Percentiles rank a stretch among this genome's conserved stretches.
Conservation (phyloP, 1,284 basidiomycete genomes). For the Tilletia setariae region DNA sequence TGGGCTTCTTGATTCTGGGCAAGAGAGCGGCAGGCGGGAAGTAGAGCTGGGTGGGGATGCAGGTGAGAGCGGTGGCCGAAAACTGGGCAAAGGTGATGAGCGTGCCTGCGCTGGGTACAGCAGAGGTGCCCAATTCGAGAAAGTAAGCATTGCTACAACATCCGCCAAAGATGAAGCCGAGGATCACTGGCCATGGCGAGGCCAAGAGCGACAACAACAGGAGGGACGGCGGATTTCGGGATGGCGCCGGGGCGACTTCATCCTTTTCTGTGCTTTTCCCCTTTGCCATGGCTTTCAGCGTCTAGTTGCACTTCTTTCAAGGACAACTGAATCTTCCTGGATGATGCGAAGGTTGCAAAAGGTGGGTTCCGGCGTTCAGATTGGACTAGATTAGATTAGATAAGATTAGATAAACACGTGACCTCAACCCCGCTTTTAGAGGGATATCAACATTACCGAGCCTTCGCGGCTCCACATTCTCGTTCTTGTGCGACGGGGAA, state of each 20-base stretch:
- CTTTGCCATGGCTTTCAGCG: too few relatives aligned
- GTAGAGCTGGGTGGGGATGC: slow-evolving; percentile 33
- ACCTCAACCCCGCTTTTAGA: too few relatives aligned
- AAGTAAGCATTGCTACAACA: slow-evolving; percentile 48
- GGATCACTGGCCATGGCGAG: slow-evolving; percentile 36
- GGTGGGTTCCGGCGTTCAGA: too few relatives aligned
- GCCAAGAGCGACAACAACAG: background rate
- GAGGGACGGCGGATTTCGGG: background rate
- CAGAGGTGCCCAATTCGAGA: slow-evolving; percentile 43
- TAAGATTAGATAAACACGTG: too few relatives aligned
- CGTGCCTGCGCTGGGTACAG: slow-evolving; percentile 41
- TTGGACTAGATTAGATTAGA: too few relatives aligned
- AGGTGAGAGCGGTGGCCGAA: slow-evolving; percentile 37
- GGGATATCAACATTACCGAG: too few relatives aligned
- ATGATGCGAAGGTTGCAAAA: too few relatives aligned
- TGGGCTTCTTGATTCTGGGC: slow-evolving; percentile 21
- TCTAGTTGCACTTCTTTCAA: too few relatives aligned
- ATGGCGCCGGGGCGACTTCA: background rate
- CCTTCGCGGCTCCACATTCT: too few relatives aligned
- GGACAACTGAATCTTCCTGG: too few relatives aligned
- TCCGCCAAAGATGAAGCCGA: slow-evolving; percentile 51
- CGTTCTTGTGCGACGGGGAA: too few relatives aligned
- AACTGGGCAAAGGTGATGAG: slow-evolving; percentile 52
- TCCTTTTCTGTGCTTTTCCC: background rate
- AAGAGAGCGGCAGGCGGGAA: background rate